These are phyloP conservation scores for Colletotrichum lindemuthianum DNA, from an alignment of 2,329 filamentous ascomycete genomes.

Conservation along the genomic window DNA sequence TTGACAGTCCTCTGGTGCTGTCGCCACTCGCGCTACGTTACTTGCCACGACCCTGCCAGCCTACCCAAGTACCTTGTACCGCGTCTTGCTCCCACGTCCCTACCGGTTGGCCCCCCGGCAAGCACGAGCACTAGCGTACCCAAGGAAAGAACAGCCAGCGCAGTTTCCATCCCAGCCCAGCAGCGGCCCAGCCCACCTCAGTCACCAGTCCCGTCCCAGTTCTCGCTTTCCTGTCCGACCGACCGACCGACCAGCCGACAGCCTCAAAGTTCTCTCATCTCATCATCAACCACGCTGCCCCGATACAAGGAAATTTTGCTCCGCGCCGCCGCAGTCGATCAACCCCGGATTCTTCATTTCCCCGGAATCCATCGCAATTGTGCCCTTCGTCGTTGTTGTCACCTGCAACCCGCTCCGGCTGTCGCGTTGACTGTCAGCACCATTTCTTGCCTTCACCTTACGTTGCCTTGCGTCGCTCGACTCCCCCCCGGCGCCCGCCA, in stretches of 20 bases:
- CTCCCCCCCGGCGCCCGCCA: slow-evolving; percentile 30
- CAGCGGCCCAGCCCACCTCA: slow-evolving; percentile 17
- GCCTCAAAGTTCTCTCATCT: slow-evolving; percentile 37
- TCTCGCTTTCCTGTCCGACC: slow-evolving; percentile 34
- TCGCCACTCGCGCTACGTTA: not conserved
- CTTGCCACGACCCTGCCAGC: not conserved
- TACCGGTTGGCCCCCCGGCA: slow-evolving; percentile 9
- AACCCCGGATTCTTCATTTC: not conserved
- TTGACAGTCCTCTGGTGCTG: too few relatives aligned
- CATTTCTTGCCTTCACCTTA: slow-evolving; percentile 12
- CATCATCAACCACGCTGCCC: slow-evolving; percentile 24
- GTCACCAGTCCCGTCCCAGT: slow-evolving; percentile 22
- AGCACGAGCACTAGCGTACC: slow-evolving; percentile 12
- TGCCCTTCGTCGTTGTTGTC: slow-evolving; percentile 16
- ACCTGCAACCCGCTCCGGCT: slow-evolving; percentile 25
- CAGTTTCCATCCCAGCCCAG: slow-evolving; percentile 34
- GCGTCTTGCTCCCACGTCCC: not conserved
- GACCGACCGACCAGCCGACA: slow-evolving; percentile 31
- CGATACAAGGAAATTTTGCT: slow-evolving; percentile 31
- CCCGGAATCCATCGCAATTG: slow-evolving; percentile 5
- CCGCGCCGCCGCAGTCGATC: slow-evolving; percentile 27
- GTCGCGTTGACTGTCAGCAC: slow-evolving; percentile 22
- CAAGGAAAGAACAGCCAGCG: slow-evolving; percentile 20
- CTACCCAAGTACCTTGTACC: not conserved
- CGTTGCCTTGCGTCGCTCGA: slow-evolving; percentile 35